These are phyloP conservation scores for Rubroboletus pulcherrimus DNA, from an alignment of 768 basidiomycete species.

Conservation along the genomic window DNA sequence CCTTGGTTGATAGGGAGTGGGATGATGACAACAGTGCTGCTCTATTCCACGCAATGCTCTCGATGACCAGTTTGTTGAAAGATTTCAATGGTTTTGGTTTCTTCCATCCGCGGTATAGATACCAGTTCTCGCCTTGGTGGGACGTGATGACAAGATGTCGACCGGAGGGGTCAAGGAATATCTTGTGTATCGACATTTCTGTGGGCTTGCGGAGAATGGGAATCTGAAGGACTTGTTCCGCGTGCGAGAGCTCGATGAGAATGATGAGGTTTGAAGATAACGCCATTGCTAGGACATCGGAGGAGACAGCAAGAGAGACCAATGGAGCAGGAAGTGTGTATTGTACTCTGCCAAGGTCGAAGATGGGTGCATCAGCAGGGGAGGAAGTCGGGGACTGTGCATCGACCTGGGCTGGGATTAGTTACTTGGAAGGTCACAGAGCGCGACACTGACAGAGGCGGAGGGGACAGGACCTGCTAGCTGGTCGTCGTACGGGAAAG, in stretches of 20 bases:
- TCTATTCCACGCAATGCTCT: constrained; percentile 91
- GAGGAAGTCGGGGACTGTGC: constrained; percentile 24
- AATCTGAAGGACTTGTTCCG: constrained; percentile 83
- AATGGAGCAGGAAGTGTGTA: constrained; percentile 85
- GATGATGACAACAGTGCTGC: constrained; percentile 57
- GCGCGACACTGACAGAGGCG: constrained; percentile 10
- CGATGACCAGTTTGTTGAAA: constrained; percentile 79
- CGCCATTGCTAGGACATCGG: constrained; percentile 84
- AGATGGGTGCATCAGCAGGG: constrained; percentile 53
- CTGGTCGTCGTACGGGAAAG: constrained; percentile 54
- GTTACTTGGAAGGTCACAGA: background rate
- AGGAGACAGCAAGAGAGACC: constrained; percentile 76
- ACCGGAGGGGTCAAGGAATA: constrained; percentile 93
- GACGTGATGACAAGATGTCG: constrained; percentile 87
- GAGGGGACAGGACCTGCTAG: constrained; percentile 41
- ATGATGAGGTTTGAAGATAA: constrained; percentile 72
- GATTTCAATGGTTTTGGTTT: constrained; percentile 75
- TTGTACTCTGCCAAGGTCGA: constrained; percentile 86
- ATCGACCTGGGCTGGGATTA: constrained; percentile 28
- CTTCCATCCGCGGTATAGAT: constrained; percentile 77
- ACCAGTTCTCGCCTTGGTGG: constrained; percentile 89
- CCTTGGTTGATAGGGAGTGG: constrained; percentile 70
- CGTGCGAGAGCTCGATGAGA: constrained; percentile 84
- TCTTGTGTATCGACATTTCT: constrained; percentile 75
- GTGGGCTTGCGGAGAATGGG: constrained; percentile 68